These are phyloP conservation scores for Hemileccinum rubropunctum DNA, from an alignment of 768 basidiomycete species.

Conservation along the genomic window DNA sequence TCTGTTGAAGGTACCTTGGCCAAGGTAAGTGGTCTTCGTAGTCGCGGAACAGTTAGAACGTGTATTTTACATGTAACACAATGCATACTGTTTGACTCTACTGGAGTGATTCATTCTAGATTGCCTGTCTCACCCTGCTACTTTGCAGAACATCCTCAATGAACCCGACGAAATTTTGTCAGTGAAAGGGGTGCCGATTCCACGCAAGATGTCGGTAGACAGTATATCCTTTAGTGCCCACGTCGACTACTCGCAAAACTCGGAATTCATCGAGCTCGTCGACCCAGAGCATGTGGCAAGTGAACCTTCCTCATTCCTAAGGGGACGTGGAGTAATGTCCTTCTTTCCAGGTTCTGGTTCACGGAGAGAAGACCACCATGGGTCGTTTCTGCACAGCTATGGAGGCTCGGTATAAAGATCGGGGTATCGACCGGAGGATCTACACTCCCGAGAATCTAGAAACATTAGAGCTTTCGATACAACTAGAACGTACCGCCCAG, in stretches of 20 bases:
- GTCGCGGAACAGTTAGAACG: conserved; percentile 1
- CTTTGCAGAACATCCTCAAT: conserved; percentile 76
- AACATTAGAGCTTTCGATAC: conserved; percentile 79
- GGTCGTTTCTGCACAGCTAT: conserved; percentile 80
- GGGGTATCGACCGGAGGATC: conserved; percentile 89
- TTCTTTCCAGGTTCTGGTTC: conserved; percentile 72
- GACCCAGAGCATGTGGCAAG: conserved; percentile 86
- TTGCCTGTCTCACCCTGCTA: neutral
- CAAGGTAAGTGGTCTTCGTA: conserved; percentile 68
- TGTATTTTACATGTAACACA: conserved; percentile 19
- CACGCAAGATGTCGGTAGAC: conserved; percentile 85
- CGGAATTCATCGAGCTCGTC: conserved; percentile 90
- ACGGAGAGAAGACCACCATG: conserved; percentile 93
- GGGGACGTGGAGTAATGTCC: neutral
- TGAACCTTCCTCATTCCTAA: conserved; percentile 9
- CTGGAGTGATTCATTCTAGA: conserved; percentile 5
- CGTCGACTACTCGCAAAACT: conserved; percentile 94
- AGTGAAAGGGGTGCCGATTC: conserved; percentile 73
- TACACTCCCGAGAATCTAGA: conserved; percentile 93
- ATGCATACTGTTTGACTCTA: conserved; percentile 1
- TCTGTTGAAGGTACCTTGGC: conserved; percentile 96
- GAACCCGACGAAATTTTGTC: conserved; percentile 88
- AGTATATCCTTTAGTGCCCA: conserved; percentile 96
- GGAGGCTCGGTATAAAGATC: conserved; percentile 77
- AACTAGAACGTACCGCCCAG: conserved; percentile 87